Base-by-base conservation (phyloP, 2,329 filamentous ascomycete species). In the Claviceps cyperi region DNA sequence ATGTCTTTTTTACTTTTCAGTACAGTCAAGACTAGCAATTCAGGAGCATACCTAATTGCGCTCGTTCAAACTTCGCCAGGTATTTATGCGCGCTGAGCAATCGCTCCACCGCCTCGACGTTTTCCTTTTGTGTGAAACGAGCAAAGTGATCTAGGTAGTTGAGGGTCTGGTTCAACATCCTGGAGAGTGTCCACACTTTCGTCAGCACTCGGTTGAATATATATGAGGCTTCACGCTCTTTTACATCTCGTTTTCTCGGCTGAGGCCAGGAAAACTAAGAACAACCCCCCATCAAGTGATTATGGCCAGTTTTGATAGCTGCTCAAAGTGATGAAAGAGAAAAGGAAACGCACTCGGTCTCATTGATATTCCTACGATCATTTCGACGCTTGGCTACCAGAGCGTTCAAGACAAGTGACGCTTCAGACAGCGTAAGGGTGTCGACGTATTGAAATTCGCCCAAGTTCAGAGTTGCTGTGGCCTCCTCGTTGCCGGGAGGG, bases 81-180 rank as follows among this genome's bases (percentile, higher is more conserved):
- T 88, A 81, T 55, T 81, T 80, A 62, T 88, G 84, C 52, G 83
- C 78, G 57, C 85, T 85, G 55, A 96, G 76, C 59, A 96, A 73
- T 52, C 87, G 81, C 68, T 94, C 89, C 35, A 97, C 88, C n/a
- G 88, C 86, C 69, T 95, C 86, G 62, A 95, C 86, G 57, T 92
- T 92, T 66, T 94, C 87, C 66, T 91, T 89, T 60, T 90, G 83
- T 71, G 95, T 94, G 77, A 97, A 97, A 37, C 92, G 86, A 17
- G 90, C 85, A 69, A 98, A 98, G 55, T 89, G 82, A 60, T 95
- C 89, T 49, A 97, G 80, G 69, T 98, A 97, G 62, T 90, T 87
- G 56, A 89, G 77, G 24, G 91, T 96, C 66, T 94, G 90, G 55
- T 80, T 81, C 51, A 95, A 76, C 66, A 90, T 89, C 62, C 81